phyloP scores from a whole-genome alignment of 495 filamentous ascomycete species.

The Daldinia vernicosa region DNA sequence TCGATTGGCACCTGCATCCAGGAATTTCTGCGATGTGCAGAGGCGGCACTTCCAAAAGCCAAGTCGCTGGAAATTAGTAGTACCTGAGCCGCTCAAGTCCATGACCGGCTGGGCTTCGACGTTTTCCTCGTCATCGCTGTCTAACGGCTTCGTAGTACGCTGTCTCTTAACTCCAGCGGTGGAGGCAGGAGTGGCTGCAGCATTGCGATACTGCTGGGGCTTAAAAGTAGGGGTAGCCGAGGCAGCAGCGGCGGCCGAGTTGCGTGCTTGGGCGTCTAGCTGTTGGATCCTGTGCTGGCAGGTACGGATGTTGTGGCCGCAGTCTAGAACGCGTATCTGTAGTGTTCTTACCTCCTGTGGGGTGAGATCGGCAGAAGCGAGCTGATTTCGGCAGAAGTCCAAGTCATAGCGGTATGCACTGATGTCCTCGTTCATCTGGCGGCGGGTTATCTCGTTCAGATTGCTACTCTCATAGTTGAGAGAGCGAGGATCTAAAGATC shows the following conservation, averaged over 20 bases:
- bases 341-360: constrained; percentile 54
- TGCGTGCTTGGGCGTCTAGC: constrained; percentile 38
- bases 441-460: constrained; percentile 52
- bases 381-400: constrained; percentile 49
- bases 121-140: constrained; percentile 30
- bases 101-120: not conserved
- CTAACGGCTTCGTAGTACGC: constrained; percentile 9
- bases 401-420: constrained; percentile 52
- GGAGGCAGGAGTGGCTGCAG: constrained; percentile 2
- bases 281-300: constrained; percentile 52
- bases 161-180: constrained; percentile 24
- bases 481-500: constrained; percentile 10
- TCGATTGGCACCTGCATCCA: constrained; percentile 49
- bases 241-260: not conserved
- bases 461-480: constrained; percentile 44
- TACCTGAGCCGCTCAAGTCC: constrained; percentile 6
- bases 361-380: constrained; percentile 48
- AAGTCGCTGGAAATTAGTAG: constrained; percentile 47
- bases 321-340: constrained; percentile 53
- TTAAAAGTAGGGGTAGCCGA: not conserved
- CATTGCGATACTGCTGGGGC: constrained; percentile 3
- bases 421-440: constrained; percentile 56
- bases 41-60: constrained; percentile 58
- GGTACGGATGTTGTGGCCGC: constrained; percentile 54
- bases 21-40: constrained; percentile 52